Evolutionary conservation across 2,329 filamentous ascomycete genomes (phyloP).

Genomic region (Colletotrichum australisinense): DNA sequence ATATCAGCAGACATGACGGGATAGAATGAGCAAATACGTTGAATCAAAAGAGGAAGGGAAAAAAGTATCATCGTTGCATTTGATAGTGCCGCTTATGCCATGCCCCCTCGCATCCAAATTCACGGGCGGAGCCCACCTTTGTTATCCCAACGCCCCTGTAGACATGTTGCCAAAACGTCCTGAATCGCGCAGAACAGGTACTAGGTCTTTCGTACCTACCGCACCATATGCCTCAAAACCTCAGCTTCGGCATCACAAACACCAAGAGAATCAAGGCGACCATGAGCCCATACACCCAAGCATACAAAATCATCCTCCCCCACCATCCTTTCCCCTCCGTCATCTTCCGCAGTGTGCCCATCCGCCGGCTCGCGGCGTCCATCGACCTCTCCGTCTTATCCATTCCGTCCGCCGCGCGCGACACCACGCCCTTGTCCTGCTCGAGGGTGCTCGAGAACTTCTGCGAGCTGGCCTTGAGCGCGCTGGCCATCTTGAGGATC

Average conservation of each 20-base stretch:
- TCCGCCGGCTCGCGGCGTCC: conserved; percentile 79
- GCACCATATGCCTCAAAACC: conserved; percentile 68
- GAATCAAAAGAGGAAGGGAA: background rate
- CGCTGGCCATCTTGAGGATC: conserved; percentile 82
- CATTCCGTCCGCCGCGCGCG: conserved; percentile 78
- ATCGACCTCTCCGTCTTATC: conserved; percentile 82
- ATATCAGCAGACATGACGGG: background rate
- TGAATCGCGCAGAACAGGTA: too few relatives aligned
- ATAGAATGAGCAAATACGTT: background rate
- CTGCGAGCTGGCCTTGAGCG: conserved; percentile 80
- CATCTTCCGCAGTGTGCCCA: conserved; percentile 82
- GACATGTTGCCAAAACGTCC: background rate
- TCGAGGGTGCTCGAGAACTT: conserved; percentile 80
- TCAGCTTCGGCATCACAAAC: conserved; percentile 86
- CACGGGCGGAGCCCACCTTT: background rate
- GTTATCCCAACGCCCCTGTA: background rate
- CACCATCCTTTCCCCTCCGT: conserved; percentile 91
- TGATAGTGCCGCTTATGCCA: background rate
- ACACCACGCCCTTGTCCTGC: conserved; percentile 76
- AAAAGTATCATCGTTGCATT: background rate
- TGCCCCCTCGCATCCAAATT: background rate
- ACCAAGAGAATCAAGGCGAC: conserved; percentile 82
- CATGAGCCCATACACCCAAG: conserved; percentile 85
- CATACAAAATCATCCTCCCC: conserved; percentile 86
- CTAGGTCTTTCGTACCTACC: too few relatives aligned